Conservation (phyloP, 139 green algal species). For the Auxenochlorella pyrenoidosa region DNA sequence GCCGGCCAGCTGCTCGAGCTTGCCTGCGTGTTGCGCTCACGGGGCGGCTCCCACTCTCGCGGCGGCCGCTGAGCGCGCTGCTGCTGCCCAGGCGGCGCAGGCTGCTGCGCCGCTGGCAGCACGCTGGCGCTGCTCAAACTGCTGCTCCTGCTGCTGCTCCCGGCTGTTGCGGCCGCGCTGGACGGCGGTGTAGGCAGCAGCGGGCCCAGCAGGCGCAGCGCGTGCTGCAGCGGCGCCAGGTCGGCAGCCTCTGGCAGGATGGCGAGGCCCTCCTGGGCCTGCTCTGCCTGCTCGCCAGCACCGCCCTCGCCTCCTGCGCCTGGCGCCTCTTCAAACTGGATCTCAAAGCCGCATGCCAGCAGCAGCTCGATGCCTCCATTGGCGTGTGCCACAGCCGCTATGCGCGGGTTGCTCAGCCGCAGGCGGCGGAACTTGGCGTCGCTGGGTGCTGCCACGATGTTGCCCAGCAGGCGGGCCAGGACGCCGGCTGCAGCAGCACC, state of each 20-base stretch:
- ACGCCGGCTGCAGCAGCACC: background rate
- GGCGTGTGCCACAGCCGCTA: constrained; percentile 51
- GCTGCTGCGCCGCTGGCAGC: background rate
- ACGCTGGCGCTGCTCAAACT: background rate
- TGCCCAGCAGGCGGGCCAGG: constrained; percentile 31
- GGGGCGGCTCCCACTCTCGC: constrained; percentile 10
- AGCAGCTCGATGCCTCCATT: constrained; percentile 53
- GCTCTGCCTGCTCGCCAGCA: constrained; percentile 27
- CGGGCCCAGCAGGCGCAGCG: constrained; percentile 41
- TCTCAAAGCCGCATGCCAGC: constrained; percentile 59
- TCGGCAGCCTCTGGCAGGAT: constrained; percentile 64
- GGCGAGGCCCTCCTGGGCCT: constrained; percentile 48
- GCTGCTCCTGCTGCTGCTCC: background rate
- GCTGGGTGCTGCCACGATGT: constrained; percentile 28
- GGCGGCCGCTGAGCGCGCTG: background rate
- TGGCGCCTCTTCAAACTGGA: constrained; percentile 51
- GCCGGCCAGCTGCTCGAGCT: background rate
- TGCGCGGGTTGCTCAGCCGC: constrained; percentile 55
- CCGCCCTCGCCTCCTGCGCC: constrained; percentile 35
- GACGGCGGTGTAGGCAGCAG: background rate
- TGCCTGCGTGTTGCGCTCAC: constrained; percentile 8
- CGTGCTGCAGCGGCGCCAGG: constrained; percentile 55
- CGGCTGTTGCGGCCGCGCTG: background rate
- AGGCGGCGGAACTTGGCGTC: constrained; percentile 42
- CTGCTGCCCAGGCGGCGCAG: background rate